phyloP scores from a whole-genome alignment of 441 rosid species.

The Biscutella laevigata region DNA sequence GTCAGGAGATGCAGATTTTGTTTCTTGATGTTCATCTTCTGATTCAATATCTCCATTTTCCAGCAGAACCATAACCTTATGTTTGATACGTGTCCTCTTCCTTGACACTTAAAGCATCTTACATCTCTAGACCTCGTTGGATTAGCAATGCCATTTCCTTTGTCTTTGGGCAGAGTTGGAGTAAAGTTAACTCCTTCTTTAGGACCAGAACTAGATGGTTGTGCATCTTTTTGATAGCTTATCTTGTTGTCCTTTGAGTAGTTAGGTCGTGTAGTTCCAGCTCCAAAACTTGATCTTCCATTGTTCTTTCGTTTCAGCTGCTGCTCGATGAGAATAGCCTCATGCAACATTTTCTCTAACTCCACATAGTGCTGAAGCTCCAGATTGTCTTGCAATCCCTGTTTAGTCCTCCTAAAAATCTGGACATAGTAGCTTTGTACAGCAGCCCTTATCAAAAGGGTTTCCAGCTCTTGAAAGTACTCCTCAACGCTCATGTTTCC shows the following conservation, averaged over 20 bases:
- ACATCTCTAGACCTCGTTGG: background rate
- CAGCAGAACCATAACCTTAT: background rate
- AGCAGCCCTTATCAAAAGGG: background rate
- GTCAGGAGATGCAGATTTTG: background rate
- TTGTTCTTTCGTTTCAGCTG: background rate
- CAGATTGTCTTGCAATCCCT: background rate
- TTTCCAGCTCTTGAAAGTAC: background rate
- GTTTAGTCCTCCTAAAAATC: background rate
- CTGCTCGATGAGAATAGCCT: background rate
- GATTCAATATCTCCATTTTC: background rate
- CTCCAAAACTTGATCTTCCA: background rate
- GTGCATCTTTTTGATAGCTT: background rate
- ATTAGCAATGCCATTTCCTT: no score
- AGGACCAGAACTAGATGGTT: no score
- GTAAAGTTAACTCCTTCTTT: no score
- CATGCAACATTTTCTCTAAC: background rate
- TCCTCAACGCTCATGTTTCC: background rate
- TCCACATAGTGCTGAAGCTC: background rate
- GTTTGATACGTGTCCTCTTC: background rate
- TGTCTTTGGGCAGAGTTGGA: no score
- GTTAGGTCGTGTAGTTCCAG: background rate
- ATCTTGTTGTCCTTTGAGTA: background rate
- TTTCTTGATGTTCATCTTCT: background rate
- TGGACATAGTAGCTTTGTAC: background rate
- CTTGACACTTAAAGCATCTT: background rate